Evolutionary conservation across 1,284 basidiomycete genomes (phyloP).

Genomic region (Rhodotorula sp.): DNA sequence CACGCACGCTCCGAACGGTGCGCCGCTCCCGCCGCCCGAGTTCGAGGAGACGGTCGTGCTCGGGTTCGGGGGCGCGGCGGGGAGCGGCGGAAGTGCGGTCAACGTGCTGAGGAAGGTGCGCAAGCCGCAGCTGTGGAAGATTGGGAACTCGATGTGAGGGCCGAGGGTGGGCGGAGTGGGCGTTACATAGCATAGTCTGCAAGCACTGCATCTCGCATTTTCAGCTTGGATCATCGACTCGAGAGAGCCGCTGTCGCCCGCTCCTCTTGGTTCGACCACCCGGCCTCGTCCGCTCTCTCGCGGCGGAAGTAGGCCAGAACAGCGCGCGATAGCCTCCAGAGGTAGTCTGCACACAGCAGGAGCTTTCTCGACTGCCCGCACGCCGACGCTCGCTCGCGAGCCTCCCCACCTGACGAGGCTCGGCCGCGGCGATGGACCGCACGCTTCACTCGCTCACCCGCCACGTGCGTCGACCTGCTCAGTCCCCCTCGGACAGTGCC

Average conservation of each 20-base stretch:
- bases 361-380: background rate
- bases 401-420: constrained; percentile 4
- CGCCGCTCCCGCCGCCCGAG: background rate
- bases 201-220: background rate
- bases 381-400: background rate
- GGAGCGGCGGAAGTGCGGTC: constrained; percentile 11
- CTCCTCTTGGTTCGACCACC: too few species aligned
- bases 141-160: constrained; percentile 1
- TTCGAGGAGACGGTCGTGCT: constrained; percentile 38
- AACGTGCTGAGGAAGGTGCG: constrained; percentile 27
- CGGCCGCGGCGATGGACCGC: background rate
- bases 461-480: background rate
- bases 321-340: too few species aligned
- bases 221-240: background rate
- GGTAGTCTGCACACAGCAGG: too few species aligned
- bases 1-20: background rate
- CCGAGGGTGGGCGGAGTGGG: background rate
- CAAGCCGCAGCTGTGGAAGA: constrained; percentile 28
- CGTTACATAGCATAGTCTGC: background rate
- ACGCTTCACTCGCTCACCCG: constrained; percentile 6
- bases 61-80: constrained; percentile 16
- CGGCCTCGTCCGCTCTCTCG: too few species aligned
- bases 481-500: background rate
- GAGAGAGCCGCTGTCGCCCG: background rate
- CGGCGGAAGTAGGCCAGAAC: too few species aligned